Conservation (phyloP, 2,329 filamentous ascomycete genomes). For the Trichocomaceae sp. region DNA sequence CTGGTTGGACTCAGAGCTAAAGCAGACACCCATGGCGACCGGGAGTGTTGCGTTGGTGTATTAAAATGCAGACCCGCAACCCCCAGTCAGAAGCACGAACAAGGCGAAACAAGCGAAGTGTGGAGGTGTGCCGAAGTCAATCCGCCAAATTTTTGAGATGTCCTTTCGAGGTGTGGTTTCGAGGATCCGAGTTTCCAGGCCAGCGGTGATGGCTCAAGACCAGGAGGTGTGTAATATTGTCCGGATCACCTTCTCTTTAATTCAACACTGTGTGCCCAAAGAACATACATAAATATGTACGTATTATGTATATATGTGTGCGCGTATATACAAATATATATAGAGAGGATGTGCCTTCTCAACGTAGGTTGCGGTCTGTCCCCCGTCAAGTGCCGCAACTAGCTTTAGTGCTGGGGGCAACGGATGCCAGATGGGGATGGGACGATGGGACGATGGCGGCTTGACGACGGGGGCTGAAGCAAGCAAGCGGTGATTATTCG, state of each 20-base stretch:
- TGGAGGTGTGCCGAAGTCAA: not conserved
- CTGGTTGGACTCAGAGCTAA: conserved; percentile 73
- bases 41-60: not conserved
- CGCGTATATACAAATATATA: not conserved
- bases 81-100: not conserved
- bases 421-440: no score
- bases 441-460: no score
- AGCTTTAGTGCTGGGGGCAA: not conserved
- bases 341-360: not conserved
- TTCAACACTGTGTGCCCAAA: not conserved
- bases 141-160: not conserved
- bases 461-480: not conserved
- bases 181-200: conserved; percentile 1
- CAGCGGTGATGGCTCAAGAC: conserved; percentile 3
- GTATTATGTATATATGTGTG: no score
- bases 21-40: conserved; percentile 75
- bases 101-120: not conserved
- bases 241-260: not conserved
- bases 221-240: not conserved
- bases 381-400: not conserved
- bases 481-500: not conserved
- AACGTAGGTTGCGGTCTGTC: not conserved
- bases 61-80: not conserved
- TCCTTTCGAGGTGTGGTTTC: not conserved
- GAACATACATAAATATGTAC: no score